Conservation (phyloP, 2,329 filamentous ascomycete genomes). For the Botrytis fabae region DNA sequence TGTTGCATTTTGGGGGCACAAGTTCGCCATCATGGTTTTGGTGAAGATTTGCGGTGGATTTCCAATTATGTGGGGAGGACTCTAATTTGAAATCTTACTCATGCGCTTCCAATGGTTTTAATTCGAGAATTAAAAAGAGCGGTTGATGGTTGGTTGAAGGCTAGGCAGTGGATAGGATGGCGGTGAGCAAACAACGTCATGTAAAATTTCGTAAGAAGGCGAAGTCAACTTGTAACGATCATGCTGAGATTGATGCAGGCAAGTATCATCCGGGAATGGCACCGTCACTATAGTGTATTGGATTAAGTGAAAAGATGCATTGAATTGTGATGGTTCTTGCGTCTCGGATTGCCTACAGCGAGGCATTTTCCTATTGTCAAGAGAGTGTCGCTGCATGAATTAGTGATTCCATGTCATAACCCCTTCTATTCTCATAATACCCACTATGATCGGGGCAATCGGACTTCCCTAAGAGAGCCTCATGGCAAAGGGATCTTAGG, state of each 20-base stretch:
- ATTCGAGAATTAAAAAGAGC: not conserved
- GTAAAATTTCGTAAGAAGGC: not conserved
- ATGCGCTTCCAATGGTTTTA: not conserved
- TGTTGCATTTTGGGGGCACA: slow-evolving; percentile 1
- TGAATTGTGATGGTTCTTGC: not conserved
- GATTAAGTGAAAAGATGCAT: not conserved
- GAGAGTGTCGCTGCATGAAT: slow-evolving; percentile 5
- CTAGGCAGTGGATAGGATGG: not conserved
- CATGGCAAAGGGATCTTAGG: not conserved
- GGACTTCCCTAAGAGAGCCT: not conserved
- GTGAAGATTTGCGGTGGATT: not conserved
- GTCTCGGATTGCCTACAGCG: not conserved
- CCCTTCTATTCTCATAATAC: not conserved
- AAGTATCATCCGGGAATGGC: not conserved
- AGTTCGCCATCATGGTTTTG: not conserved
- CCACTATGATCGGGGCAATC: not conserved
- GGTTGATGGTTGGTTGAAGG: not conserved
- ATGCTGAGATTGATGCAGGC: not conserved
- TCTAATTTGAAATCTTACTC: not conserved
- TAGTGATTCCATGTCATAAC: not conserved
- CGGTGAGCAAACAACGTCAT: not conserved
- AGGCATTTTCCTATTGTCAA: not conserved
- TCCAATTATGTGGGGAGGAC: not conserved
- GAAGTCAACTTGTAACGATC: not conserved
- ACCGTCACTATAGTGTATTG: not conserved